Percentiles rank a stretch among this genome's conserved stretches.
Conservation (phyloP, 1,284 basidiomycete genomes). For the Trichosporon faecale region DNA sequence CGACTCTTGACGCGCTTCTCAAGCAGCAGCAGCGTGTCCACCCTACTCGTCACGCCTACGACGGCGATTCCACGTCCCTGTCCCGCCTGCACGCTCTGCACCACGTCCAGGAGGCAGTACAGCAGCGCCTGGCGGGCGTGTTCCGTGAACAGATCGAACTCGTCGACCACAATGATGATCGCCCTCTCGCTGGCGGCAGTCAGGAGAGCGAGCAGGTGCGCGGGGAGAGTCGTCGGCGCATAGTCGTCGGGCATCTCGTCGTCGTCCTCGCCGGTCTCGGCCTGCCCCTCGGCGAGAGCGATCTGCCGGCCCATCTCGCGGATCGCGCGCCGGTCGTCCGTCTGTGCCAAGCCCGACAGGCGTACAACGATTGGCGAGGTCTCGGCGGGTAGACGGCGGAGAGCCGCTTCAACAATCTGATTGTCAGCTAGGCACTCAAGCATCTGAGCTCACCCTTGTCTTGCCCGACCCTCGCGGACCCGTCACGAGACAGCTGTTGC, state of each 20-base stretch:
- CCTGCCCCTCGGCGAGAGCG: slow-evolving; percentile 51
- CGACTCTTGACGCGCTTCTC: slow-evolving; percentile 95
- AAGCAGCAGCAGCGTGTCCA: slow-evolving; percentile 81
- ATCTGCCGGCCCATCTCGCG: slow-evolving; percentile 83
- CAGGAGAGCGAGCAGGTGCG: slow-evolving; percentile 75
- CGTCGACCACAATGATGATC: slow-evolving; percentile 77
- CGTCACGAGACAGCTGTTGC: slow-evolving; percentile 81
- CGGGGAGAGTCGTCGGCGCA: slow-evolving; percentile 59
- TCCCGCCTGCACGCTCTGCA: slow-evolving; percentile 54
- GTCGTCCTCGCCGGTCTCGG: slow-evolving; percentile 33
- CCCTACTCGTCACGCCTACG: slow-evolving; percentile 73
- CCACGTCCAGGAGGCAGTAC: slow-evolving; percentile 69
- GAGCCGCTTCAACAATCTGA: slow-evolving; percentile 42
- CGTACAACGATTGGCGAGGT: slow-evolving; percentile 68
- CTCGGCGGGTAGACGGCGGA: slow-evolving; percentile 40
- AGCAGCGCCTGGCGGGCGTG: slow-evolving; percentile 83
- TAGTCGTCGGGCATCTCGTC: slow-evolving; percentile 51
- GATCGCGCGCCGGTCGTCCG: slow-evolving; percentile 81
- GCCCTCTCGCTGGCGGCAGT: slow-evolving; percentile 73
- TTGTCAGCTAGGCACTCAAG: not conserved
- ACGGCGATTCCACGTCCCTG: slow-evolving; percentile 66
- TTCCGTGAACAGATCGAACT: slow-evolving; percentile 84
- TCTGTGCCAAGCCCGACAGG: slow-evolving; percentile 79
- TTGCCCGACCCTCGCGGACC: slow-evolving; percentile 82
- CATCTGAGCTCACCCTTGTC: slow-evolving; percentile 60